Conservation (phyloP, 176 grass and related monocot species). For the Elymus sibiricus region DNA sequence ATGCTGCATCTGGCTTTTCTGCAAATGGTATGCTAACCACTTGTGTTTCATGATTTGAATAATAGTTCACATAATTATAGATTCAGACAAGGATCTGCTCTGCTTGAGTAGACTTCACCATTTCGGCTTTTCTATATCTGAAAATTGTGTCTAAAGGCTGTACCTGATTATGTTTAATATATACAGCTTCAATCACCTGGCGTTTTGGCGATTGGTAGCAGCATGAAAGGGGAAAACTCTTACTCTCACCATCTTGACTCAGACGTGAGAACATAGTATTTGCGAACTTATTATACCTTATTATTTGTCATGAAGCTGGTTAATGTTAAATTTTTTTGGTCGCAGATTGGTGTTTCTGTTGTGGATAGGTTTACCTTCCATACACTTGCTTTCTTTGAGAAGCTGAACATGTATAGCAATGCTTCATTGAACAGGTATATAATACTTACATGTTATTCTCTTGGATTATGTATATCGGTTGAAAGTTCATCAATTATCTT, state of each 20-base stretch:
- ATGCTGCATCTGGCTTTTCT: not conserved
- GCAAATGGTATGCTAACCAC: not conserved
- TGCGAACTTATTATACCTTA: not conserved
- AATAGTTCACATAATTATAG: not conserved
- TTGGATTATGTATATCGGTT: not conserved
- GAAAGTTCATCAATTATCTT: not conserved
- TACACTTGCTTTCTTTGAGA: slow-evolving; percentile 99
- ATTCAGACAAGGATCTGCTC: not conserved
- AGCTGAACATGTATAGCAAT: slow-evolving; percentile 99
- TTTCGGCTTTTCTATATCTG: not conserved
- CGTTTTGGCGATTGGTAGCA: slow-evolving; percentile 91
- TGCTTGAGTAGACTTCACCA: not conserved
- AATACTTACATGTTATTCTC: not conserved
- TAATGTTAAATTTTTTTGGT: slow-evolving; percentile 23
- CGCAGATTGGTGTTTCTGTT: slow-evolving; percentile 95
- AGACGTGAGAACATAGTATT: slow-evolving; percentile 63
- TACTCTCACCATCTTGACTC: slow-evolving; percentile 99
- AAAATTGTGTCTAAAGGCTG: not conserved
- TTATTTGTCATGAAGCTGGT: slow-evolving; percentile 4
- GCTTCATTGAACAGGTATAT: slow-evolving; percentile 89
- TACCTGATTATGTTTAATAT: slow-evolving; percentile 22
- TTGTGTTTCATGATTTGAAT: not conserved
- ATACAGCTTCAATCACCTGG: slow-evolving; percentile 91
- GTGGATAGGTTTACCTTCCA: slow-evolving; percentile 99
- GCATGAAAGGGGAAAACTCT: slow-evolving; percentile 99